These are phyloP conservation scores for Xylaria sp. DNA, from an alignment of 2,329 filamentous ascomycete genomes.

Conservation along the genomic window DNA sequence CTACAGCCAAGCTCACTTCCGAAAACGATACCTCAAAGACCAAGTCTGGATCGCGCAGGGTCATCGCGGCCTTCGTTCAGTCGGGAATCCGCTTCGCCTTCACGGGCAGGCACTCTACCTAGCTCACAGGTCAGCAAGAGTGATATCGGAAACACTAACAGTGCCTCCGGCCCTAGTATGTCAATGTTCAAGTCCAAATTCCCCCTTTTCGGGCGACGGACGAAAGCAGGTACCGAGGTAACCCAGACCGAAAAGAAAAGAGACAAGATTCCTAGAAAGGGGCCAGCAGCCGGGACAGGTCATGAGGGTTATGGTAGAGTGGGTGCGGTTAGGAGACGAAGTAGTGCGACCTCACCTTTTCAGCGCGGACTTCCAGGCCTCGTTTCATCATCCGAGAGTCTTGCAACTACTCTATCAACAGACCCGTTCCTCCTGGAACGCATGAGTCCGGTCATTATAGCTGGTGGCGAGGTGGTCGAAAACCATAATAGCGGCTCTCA, in stretches of 20 bases:
- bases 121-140: constrained; percentile 41
- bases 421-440: constrained; percentile 71
- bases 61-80: constrained; percentile 48
- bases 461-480: constrained; percentile 70
- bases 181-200: constrained; percentile 73
- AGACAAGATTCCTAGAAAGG: constrained; percentile 73
- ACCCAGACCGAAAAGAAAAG: constrained; percentile 61
- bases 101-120: constrained; percentile 39
- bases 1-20: constrained; percentile 50
- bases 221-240: constrained; percentile 70
- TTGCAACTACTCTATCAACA: constrained; percentile 55
- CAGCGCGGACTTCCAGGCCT: constrained; percentile 58
- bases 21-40: constrained; percentile 52
- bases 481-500: constrained; percentile 67
- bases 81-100: constrained; percentile 53
- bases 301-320: constrained; percentile 86
- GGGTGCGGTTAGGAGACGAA: constrained; percentile 70
- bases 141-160: constrained; percentile 49
- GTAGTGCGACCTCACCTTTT: constrained; percentile 65
- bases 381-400: constrained; percentile 64
- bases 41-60: constrained; percentile 49
- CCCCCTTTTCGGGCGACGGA: constrained; percentile 79
- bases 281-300: constrained; percentile 90
- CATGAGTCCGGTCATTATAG: constrained; percentile 74
- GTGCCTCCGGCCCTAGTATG: constrained; percentile 67